Evolutionary conservation across 192 early-diverging fungal species (phyloP).

Genomic region (Cetraspora pellucida): DNA sequence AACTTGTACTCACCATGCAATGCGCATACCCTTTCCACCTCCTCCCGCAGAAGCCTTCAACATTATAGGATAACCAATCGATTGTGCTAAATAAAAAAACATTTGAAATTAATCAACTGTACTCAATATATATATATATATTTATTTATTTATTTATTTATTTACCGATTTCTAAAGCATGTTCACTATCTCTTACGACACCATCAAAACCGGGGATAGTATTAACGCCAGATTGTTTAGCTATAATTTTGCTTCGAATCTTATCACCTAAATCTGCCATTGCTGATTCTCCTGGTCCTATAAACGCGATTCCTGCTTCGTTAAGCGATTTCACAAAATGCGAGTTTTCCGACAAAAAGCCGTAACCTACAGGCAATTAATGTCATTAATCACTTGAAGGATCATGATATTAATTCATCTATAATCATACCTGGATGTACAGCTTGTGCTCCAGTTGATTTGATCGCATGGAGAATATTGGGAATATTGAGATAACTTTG

Average conservation of each 20-base stretch:
- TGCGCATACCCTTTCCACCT: slow-evolving; percentile 85
- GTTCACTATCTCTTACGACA: slow-evolving; percentile 69
- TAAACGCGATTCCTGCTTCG: slow-evolving; percentile 69
- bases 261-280: slow-evolving; percentile 84
- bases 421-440: slow-evolving; percentile 76
- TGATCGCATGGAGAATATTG: slow-evolving; percentile 77
- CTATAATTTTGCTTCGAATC: slow-evolving; percentile 78
- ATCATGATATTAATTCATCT: not conserved
- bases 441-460: slow-evolving; percentile 80
- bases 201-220: slow-evolving; percentile 90
- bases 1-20: slow-evolving; percentile 57
- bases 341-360: slow-evolving; percentile 92
- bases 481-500: slow-evolving; percentile 83
- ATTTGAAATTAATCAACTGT: not conserved
- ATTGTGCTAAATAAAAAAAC: slow-evolving; percentile 44
- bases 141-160: not conserved
- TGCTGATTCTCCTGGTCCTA: slow-evolving; percentile 67
- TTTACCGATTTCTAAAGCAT: slow-evolving; percentile 72
- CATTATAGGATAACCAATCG: slow-evolving; percentile 83
- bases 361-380: slow-evolving; percentile 60
- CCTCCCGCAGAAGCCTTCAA: slow-evolving; percentile 82
- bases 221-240: slow-evolving; percentile 70
- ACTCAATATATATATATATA: not conserved
- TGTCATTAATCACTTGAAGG: slow-evolving; percentile 25
- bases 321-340: slow-evolving; percentile 80